A percentile compares a stretch with the other conserved stretches of the same genome.
These are phyloP conservation scores for Ustilago trichophora DNA, from an alignment of 1,284 basidiomycete genomes.

Conservation along the genomic window DNA sequence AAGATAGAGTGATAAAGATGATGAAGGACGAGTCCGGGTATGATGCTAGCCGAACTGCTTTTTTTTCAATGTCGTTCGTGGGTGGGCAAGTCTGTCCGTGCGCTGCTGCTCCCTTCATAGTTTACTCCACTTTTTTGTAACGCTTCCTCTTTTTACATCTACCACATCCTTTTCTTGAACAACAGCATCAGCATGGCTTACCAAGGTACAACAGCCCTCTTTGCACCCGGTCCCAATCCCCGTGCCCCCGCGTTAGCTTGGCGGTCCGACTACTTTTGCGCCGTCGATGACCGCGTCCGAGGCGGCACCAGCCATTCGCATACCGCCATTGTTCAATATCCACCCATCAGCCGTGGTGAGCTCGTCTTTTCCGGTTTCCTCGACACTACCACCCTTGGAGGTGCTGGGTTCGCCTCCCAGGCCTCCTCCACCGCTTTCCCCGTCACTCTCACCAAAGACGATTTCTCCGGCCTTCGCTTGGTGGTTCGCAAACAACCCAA, in stretches of 20 bases:
- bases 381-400: conserved; percentile 69
- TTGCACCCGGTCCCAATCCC: conserved; percentile 35
- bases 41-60: too few relatives aligned
- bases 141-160: too few relatives aligned
- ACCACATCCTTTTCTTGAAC: too few relatives aligned
- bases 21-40: background rate
- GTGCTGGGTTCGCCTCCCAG: conserved; percentile 71
- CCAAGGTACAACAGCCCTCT: conserved; percentile 30
- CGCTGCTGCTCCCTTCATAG: conserved; percentile 1
- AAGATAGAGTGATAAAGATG: background rate
- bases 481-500: conserved; percentile 27
- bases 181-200: conserved; percentile 26
- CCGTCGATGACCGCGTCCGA: conserved; percentile 69
- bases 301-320: conserved; percentile 68
- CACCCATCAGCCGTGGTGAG: conserved; percentile 32
- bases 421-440: conserved; percentile 55
- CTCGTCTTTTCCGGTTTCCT: conserved; percentile 54
- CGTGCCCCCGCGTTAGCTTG: conserved; percentile 35
- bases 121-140: too few relatives aligned
- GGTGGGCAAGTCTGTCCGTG: too few relatives aligned
- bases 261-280: conserved; percentile 62
- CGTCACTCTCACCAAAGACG: conserved; percentile 21
- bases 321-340: conserved; percentile 59
- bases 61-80: too few relatives aligned
- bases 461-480: conserved; percentile 36